Evolutionary conservation across 2,329 filamentous ascomycete genomes (phyloP), one percentile per base, ranked within the genome.

Genomic region (Ceratocystis albifundus): DNA sequence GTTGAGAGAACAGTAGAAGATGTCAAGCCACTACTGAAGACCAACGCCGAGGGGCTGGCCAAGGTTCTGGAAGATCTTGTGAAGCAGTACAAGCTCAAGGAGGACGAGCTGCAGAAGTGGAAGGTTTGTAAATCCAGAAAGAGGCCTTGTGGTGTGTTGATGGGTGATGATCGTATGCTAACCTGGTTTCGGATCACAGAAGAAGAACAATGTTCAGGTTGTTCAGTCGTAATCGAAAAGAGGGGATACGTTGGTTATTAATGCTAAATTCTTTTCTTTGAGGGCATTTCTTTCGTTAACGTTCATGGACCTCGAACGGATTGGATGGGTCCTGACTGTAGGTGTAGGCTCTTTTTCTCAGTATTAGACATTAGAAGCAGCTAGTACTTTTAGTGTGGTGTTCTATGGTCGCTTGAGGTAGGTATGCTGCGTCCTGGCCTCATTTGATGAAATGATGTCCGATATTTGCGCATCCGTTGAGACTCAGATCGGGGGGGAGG

Each of bases 51-150:
- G 69, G 93, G 94, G 1, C 75, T 99, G 74, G 94, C 88, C 77
- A 95, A 96, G 78, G 91, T 97, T 36, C 80, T 97, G 66, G 92
- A 96, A 70, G 93, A 96, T 75, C 79, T 99, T 70, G 84, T 97
- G 71, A 96, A 96, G 82, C 90, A 96, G 78, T 97, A 97, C 81
- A 96, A 96, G 80, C 79, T 81, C 41, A 96, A 96, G 77, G 92
- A 99, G 76, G 86, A 90, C 53, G 94, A 99, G 74, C 84, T 99
- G 80, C 93, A 99, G 75, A 92, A 88, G 76, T 99, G 94, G 94
- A 99, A 99, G 90, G 93, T 95, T 78, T 67, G 85, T 73, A 15
- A 6, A 57, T 41, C 20, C 10, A 10, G 25, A 62, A 53, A 6
- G 28, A 41, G 15, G 48, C 48, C 48, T 6, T 28, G 48, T 10